phyloP scores from a whole-genome alignment of 2,329 filamentous ascomycete genomes.

The Colletotrichum caudatum region DNA sequence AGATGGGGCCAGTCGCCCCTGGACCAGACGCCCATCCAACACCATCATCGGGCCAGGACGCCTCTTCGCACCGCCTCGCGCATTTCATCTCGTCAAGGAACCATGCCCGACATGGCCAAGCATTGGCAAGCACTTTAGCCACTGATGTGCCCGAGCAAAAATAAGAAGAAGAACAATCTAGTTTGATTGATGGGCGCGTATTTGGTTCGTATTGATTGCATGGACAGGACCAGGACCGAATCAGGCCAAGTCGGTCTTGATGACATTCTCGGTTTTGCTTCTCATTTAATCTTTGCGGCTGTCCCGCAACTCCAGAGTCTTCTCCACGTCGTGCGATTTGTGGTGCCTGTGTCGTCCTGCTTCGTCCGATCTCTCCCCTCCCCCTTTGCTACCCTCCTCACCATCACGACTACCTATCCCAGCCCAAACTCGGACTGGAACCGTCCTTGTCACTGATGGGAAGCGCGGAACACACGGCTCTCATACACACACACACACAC shows the following conservation, averaged over 20 bases:
- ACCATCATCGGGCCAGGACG: slow-evolving; percentile 38
- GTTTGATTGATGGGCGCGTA: slow-evolving; percentile 15
- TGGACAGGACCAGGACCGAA: neutral
- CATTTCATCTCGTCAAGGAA: neutral
- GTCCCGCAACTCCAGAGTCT: slow-evolving; percentile 10
- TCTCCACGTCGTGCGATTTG: slow-evolving; percentile 4
- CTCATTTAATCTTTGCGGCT: slow-evolving; percentile 17
- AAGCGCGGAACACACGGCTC: slow-evolving; percentile 26
- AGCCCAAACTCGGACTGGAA: slow-evolving; percentile 16
- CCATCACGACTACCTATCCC: slow-evolving; percentile 1
- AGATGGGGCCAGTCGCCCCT: slow-evolving; percentile 1
- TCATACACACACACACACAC: too few species aligned
- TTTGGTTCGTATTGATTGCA: slow-evolving; percentile 12
- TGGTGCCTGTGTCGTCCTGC: slow-evolving; percentile 3
- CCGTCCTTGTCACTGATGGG: neutral
- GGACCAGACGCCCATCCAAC: neutral
- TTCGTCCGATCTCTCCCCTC: slow-evolving; percentile 32
- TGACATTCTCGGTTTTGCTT: slow-evolving; percentile 17
- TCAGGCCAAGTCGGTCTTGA: neutral
- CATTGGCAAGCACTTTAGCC: slow-evolving; percentile 25
- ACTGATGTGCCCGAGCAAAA: neutral
- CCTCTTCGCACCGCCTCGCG: neutral
- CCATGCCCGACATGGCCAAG: slow-evolving; percentile 9
- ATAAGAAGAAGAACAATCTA: slow-evolving; percentile 1
- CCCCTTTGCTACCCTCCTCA: slow-evolving; percentile 12